Base-by-base conservation (phyloP, 139 green algal genomes). In the Microglena sp. region DNA sequence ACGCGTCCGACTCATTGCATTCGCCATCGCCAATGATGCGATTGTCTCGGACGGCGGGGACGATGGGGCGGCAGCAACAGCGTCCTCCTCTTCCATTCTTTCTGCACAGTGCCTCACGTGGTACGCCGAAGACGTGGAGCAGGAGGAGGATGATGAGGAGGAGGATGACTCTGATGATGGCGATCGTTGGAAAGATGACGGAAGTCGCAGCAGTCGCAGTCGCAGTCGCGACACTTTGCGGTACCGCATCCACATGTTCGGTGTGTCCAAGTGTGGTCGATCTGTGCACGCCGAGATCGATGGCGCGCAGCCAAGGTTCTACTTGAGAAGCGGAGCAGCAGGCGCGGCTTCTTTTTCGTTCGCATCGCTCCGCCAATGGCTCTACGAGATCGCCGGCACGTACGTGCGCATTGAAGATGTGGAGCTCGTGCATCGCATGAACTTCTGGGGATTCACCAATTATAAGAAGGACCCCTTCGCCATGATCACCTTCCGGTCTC, bases 221-320 rank as follows among this genome's bases (percentile, higher is more conserved):
- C 8, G 26, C 8, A 11, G 7, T 11, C 18, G 31, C 21, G 43
- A 64, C 57, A 8, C 24, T 26, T 40, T 5, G 43, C 18, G 3
- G 40, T 67, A 43, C 61, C 22, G 36, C 5, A 67, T 67, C 35
- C 18, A 27, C 21, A 43, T 43, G 6, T 67, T 59, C 35, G 61
- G 61, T 18, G 36, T 36, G 18, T 28, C 26, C 4, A 7, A 6
- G n/a, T n/a, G 36, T 28, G 61, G 61, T 26, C 4, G 26, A 21
- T 57, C 61, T 4, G 90, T 97, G 30, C 94, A 84, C 58, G 79
- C 72, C 0, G 90, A 93, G 66, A 88, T 98, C 53, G 90, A 98
- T 60, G 93, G 93, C 66, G 98, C 99, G 72, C 76, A 94, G 79
- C 94, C 93, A 21, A 98, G 98, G 82, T 98, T 99, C 36, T 97